Evolutionary conservation across 2,329 filamentous ascomycete genomes (phyloP).

Genomic region (Cryphonectria radicalis): DNA sequence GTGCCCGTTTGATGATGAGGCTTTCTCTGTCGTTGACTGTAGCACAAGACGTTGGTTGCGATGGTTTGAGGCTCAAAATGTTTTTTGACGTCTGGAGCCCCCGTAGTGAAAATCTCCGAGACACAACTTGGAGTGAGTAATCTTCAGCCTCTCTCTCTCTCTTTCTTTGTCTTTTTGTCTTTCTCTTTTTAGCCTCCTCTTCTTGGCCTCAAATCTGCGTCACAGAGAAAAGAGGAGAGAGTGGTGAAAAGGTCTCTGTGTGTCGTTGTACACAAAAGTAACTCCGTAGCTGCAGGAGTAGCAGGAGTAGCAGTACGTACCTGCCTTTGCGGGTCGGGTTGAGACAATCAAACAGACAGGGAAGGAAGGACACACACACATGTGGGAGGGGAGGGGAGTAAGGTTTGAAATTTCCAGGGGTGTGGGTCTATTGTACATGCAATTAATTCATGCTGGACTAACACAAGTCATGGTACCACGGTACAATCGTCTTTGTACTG

Average conservation of each 20-base stretch:
- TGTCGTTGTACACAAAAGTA: slow-evolving; percentile 18
- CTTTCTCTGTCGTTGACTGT: background rate
- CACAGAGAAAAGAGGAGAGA: background rate
- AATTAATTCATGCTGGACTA: too few relatives aligned
- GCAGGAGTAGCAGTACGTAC: background rate
- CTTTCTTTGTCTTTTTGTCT: too few relatives aligned
- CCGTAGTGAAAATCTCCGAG: slow-evolving; percentile 2
- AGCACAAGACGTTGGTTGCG: background rate
- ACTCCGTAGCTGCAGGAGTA: background rate
- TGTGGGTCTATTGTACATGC: background rate
- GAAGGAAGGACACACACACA: background rate
- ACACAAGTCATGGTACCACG: background rate
- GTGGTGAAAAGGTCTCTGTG: slow-evolving; percentile 16
- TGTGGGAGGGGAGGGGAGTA: background rate
- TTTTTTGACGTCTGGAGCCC: background rate
- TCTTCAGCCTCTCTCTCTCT: background rate
- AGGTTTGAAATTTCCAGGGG: background rate
- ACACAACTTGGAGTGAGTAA: slow-evolving; percentile 7
- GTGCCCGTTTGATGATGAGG: background rate
- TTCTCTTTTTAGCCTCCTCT: background rate
- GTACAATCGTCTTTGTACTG: background rate
- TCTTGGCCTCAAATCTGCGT: background rate
- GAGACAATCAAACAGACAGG: background rate
- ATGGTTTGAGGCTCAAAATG: slow-evolving; percentile 2
- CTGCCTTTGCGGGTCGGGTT: background rate